Evolutionary conservation across 2,329 filamentous ascomycete species (phyloP).

Genomic region (Fusarium tjaetaba): DNA sequence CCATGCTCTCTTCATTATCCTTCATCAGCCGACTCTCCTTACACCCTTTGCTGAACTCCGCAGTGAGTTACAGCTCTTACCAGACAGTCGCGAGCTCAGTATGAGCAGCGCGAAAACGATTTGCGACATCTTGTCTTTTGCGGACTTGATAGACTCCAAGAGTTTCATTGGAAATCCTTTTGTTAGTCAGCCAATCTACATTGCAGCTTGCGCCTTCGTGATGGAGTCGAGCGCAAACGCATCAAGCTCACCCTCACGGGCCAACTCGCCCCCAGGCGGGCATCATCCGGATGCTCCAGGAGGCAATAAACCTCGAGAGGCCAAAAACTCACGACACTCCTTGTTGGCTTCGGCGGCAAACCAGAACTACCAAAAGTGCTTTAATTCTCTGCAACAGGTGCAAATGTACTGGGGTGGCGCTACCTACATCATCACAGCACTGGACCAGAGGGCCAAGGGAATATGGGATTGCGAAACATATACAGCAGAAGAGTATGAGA

Average conservation of each 20-base stretch:
- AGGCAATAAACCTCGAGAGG: conserved; percentile 32
- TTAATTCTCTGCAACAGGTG: conserved; percentile 83
- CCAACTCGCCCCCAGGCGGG: conserved; percentile 58
- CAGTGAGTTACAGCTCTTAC: conserved; percentile 75
- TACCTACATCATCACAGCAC: conserved; percentile 84
- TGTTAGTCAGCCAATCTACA: conserved; percentile 90
- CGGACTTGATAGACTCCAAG: conserved; percentile 84
- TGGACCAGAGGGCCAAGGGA: conserved; percentile 88
- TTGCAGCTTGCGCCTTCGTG: conserved; percentile 87
- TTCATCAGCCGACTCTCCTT: conserved; percentile 85
- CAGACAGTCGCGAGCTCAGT: conserved; percentile 81
- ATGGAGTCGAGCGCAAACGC: conserved; percentile 81
- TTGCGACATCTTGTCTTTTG: conserved; percentile 86
- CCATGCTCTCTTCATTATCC: conserved; percentile 83
- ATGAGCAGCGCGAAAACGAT: conserved; percentile 94
- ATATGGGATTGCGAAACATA: conserved; percentile 80
- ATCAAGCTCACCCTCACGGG: conserved; percentile 67
- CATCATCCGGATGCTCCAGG: conserved; percentile 4
- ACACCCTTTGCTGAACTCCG: conserved; percentile 74
- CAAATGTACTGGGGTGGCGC: conserved; percentile 87
- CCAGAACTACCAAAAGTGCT: conserved; percentile 88
- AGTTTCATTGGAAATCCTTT: conserved; percentile 91
- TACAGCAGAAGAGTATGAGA: conserved; percentile 80
- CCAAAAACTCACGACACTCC: conserved; percentile 71
- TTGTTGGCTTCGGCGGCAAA: conserved; percentile 83